A percentile compares a stretch with the other conserved stretches of the same genome.
Evolutionary conservation across 352 stramenopile genomes (phyloP).

Genomic region (Phytophthora chlamydospora): DNA sequence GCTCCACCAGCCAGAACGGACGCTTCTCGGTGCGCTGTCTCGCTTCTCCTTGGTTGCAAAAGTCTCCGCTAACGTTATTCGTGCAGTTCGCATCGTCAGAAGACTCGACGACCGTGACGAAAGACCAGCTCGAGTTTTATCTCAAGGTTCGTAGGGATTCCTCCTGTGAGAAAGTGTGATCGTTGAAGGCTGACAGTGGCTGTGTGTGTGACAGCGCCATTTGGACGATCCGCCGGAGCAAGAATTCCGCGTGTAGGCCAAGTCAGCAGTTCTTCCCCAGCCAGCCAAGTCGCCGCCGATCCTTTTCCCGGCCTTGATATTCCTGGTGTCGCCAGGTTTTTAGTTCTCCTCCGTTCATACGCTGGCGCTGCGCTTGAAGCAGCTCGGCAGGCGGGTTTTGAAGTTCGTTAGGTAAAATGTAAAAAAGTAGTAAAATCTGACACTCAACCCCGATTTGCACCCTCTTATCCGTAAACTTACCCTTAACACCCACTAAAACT

Average conservation of each 20-base stretch:
- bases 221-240: conserved; percentile 41
- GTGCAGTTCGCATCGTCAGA: conserved; percentile 61
- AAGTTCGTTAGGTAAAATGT: conserved; percentile 33
- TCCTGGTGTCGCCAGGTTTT: conserved; percentile 12
- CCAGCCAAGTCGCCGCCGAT: not conserved
- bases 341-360: conserved; percentile 18
- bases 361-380: conserved; percentile 28
- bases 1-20: conserved; percentile 55
- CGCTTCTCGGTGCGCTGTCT: conserved; percentile 49
- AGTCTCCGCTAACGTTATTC: not conserved
- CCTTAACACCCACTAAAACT: conserved; percentile 5
- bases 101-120: conserved; percentile 65
- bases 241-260: conserved; percentile 39
- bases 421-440: conserved; percentile 37
- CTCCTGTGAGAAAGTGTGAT: not conserved
- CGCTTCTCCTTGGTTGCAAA: not conserved
- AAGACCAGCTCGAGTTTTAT: conserved; percentile 88
- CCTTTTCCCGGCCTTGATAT: conserved; percentile 15
- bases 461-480: conserved; percentile 32
- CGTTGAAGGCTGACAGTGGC: conserved; percentile 12
- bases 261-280: conserved; percentile 4
- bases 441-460: conserved; percentile 3
- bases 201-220: conserved; percentile 45
- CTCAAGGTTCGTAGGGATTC: conserved; percentile 63
- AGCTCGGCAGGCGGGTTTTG: conserved; percentile 26